Percentiles rank a stretch among this genome's conserved stretches.
Evolutionary conservation across 306 rosid species (phyloP).

Genomic region (Gillenia trifoliata): DNA sequence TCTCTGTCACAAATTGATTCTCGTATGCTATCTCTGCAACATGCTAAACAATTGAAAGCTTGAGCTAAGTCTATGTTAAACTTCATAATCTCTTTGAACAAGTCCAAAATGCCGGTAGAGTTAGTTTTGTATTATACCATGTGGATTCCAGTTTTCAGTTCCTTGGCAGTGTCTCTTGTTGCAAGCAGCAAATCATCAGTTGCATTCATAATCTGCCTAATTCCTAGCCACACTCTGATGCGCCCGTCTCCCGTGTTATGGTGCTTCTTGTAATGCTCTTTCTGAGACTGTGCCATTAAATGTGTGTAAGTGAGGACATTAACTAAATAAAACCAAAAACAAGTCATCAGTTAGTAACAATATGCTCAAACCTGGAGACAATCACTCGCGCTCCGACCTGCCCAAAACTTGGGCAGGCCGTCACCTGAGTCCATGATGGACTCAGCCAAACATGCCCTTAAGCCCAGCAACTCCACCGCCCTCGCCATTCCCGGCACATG

Average conservation of each 20-base stretch:
- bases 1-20: constrained; percentile 61
- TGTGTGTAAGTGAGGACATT: not conserved
- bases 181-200: constrained; percentile 60
- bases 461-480: constrained; percentile 60
- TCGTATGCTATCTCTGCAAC: constrained; percentile 90
- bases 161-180: constrained; percentile 60
- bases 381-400: constrained; percentile 46
- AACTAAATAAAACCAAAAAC: not conserved
- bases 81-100: not conserved
- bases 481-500: constrained; percentile 73
- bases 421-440: constrained; percentile 80
- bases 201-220: constrained; percentile 79
- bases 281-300: constrained; percentile 48
- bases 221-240: constrained; percentile 81
- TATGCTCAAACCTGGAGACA: constrained; percentile 44
- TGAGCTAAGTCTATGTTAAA: constrained; percentile 13
- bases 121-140: constrained; percentile 42
- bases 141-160: constrained; percentile 82
- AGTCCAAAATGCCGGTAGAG: not conserved
- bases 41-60: constrained; percentile 46
- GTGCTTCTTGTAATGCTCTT: constrained; percentile 57
- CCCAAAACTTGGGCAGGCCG: constrained; percentile 69
- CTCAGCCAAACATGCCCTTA: constrained; percentile 78
- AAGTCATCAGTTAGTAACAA: too few species aligned
- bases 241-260: constrained; percentile 78